Percentiles rank a stretch among this genome's conserved stretches.
Conservation (phyloP, 1,284 basidiomycete species). For the Cryptococcus hybrid region DNA sequence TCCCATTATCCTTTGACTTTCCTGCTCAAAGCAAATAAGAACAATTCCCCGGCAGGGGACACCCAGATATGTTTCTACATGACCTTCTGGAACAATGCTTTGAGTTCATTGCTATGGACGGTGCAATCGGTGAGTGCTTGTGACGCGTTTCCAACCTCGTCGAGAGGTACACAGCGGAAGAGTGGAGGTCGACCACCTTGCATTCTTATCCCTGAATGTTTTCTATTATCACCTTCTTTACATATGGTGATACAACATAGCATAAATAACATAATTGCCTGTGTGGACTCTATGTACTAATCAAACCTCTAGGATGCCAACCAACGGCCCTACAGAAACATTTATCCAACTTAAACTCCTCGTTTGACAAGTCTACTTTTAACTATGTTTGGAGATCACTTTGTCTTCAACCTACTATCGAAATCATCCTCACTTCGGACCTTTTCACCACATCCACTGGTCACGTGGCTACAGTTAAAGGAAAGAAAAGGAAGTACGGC, state of each 20-base stretch:
- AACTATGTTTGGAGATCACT: not conserved
- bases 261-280: too few relatives aligned
- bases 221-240: too few relatives aligned
- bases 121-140: slow-evolving; percentile 39
- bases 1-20: too few relatives aligned
- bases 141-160: not conserved
- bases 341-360: not conserved
- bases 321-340: not conserved
- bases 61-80: slow-evolving; percentile 37
- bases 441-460: not conserved
- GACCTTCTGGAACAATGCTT: slow-evolving; percentile 42
- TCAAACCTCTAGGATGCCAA: not conserved
- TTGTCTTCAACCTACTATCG: not conserved
- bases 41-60: too few relatives aligned
- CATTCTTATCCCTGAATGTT: too few relatives aligned
- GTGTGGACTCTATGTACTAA: too few relatives aligned
- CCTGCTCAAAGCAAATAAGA: too few relatives aligned
- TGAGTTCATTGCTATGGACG: slow-evolving; percentile 42
- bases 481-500: too few relatives aligned
- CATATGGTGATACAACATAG: too few relatives aligned
- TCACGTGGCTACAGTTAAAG: too few relatives aligned
- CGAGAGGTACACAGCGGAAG: slow-evolving; percentile 1
- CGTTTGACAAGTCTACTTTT: not conserved
- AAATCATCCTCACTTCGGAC: not conserved
- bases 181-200: slow-evolving; percentile 15